Evolutionary conservation across 108 stramenopile genomes (phyloP).

Genomic region (Pseudonitzschia multiseries): DNA sequence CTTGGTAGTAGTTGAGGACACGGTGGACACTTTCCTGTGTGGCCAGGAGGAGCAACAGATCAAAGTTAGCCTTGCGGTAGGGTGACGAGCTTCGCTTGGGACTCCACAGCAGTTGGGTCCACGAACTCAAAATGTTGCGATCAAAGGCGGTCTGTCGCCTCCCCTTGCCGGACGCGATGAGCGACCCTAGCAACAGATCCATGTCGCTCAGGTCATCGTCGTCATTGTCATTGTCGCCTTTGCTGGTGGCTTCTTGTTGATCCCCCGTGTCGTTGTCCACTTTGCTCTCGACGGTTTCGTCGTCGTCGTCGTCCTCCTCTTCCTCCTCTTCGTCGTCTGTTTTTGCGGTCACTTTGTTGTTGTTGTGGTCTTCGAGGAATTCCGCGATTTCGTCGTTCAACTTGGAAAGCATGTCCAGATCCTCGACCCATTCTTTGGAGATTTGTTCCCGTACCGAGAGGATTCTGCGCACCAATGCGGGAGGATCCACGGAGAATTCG

Average conservation of each 20-base stretch:
- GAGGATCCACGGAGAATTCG: slow-evolving; percentile 68
- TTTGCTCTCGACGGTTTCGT: no score
- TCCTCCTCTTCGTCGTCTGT: slow-evolving; percentile 13
- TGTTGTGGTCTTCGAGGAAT: slow-evolving; percentile 29
- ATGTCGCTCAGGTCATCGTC: slow-evolving; percentile 1
- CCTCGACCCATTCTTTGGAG: slow-evolving; percentile 64
- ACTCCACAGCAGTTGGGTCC: slow-evolving; percentile 45
- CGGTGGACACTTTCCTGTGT: slow-evolving; percentile 81
- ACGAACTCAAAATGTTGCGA: slow-evolving; percentile 42
- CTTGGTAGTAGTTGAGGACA: slow-evolving; percentile 48
- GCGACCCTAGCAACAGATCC: background rate
- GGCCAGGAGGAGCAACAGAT: slow-evolving; percentile 60
- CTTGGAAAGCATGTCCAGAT: slow-evolving; percentile 55
- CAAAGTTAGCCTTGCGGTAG: slow-evolving; percentile 75
- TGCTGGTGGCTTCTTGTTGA: slow-evolving; percentile 1
- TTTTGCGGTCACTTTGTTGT: slow-evolving; percentile 3
- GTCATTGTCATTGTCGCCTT: background rate
- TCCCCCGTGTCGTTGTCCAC: background rate
- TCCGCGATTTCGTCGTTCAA: slow-evolving; percentile 44
- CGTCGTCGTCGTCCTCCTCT: slow-evolving; percentile 8
- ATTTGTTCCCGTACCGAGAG: slow-evolving; percentile 75
- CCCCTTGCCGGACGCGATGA: background rate
- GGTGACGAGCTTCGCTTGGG: slow-evolving; percentile 55
- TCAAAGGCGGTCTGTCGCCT: slow-evolving; percentile 37
- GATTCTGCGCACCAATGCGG: slow-evolving; percentile 63